Evolutionary conservation across 345 rosid genomes (phyloP).

Genomic region (Syzygium grande): DNA sequence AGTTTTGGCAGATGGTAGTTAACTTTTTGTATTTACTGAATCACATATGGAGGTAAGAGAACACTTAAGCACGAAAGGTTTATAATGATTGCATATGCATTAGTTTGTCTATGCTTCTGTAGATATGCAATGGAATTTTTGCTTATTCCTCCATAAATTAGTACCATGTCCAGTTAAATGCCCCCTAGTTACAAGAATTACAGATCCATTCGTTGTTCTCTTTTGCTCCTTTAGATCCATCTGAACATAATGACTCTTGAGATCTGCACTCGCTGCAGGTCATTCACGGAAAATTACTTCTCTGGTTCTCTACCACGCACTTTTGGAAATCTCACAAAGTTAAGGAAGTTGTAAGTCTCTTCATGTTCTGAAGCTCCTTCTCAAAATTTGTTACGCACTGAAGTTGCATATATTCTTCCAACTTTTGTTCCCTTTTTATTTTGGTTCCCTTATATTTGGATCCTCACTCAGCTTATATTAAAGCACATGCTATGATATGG

Average conservation of each 20-base stretch:
- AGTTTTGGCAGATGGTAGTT: not conserved
- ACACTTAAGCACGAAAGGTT: no score
- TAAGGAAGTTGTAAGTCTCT: slow-evolving; percentile 47
- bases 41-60: not conserved
- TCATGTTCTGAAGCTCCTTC: not conserved
- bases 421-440: not conserved
- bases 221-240: not conserved
- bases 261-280: slow-evolving; percentile 17
- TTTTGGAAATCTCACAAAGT: slow-evolving; percentile 44
- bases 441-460: not conserved
- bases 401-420: not conserved
- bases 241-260: not conserved
- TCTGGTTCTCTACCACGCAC: slow-evolving; percentile 56
- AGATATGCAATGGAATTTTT: not conserved
- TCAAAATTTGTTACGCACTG: not conserved
- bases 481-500: not conserved
- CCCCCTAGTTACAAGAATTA: not conserved
- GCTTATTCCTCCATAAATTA: not conserved
- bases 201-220: not conserved
- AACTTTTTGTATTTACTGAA: not conserved
- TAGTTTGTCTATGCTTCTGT: not conserved
- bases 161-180: not conserved
- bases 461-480: not conserved
- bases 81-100: not conserved
- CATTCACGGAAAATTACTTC: slow-evolving; percentile 47